Base-by-base conservation (phyloP, 495 filamentous ascomycete genomes). In the Penicillium malachiteum region DNA sequence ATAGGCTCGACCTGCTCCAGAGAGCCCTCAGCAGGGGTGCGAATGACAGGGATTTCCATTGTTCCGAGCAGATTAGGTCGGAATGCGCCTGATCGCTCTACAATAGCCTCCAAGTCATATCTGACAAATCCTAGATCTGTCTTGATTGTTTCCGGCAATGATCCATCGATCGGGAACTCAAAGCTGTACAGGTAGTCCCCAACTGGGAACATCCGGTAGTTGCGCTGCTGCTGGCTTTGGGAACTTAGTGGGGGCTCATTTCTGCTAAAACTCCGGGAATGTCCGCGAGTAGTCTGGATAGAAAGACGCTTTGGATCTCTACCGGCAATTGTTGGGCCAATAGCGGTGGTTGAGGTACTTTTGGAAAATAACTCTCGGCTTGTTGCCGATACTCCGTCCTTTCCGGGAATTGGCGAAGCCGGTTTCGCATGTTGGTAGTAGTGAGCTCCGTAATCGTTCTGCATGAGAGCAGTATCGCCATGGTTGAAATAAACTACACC, bases 131-230 rank as follows among this genome's bases (percentile, higher is more conserved):
- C 94, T 17, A 96, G 83, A 45, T 94, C 94, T 6, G 95, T 87
- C 60, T 88, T 88, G 35, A 94, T 94, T 0, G 92, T 96, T 70
- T 98, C 94, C 6, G 95, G 90, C 42, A 96, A 80, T 51, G 88
- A 89, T 58, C 91, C 91, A 65, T 98, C 94, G 53, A 98, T 85
- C 10, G 93, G 92, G 35, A 97, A 81, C 68, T 98, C 94, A 57
- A 98, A 98, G 49, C 88, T 87, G 73, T 98, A 98, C 39, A 93
- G 80, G 72, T 97, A 98, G 50, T 89, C 90, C 46, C 94, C 94
- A 7, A 94, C 90, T 7, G 83, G 82, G 67, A 98, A 98, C 26
- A 89, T 78, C 65, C 93, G 87, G 73, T 93, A 96, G 33, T 92
- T 92, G 62, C 91, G 94, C 54, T 90, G 89, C 43, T 89, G 86